Conservation (phyloP, 306 rosid species). For the Trifolium subterraneum region DNA sequence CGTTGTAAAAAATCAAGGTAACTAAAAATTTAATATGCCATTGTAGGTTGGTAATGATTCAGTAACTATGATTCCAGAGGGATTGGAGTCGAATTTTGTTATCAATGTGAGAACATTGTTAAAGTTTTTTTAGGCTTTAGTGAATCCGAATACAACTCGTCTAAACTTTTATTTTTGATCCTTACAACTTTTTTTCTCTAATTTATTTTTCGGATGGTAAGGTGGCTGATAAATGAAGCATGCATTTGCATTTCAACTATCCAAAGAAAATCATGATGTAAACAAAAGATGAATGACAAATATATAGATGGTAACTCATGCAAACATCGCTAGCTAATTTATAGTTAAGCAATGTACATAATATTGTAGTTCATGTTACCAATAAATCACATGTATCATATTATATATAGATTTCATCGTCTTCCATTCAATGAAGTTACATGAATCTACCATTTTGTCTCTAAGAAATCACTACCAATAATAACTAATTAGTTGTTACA, state of each 20-base stretch:
- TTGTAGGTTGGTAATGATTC: no score
- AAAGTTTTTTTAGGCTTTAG: not conserved
- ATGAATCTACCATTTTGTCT: not conserved
- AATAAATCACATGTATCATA: not conserved
- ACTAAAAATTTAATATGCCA: no score
- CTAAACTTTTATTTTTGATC: no score
- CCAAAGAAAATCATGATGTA: no score
- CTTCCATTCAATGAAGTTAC: slow-evolving; percentile 8
- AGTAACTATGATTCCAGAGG: no score
- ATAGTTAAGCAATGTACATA: slow-evolving; percentile 29
- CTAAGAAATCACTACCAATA: no score
- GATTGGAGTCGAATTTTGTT: no score
- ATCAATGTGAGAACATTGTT: no score
- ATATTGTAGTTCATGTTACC: slow-evolving; percentile 7
- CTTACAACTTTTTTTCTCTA: no score
- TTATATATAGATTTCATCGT: not conserved
- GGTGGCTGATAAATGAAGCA: slow-evolving; percentile 37
- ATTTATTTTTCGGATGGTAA: slow-evolving; percentile 1
- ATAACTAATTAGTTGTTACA: no score
- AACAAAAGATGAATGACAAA: no score
- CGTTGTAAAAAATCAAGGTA: no score
- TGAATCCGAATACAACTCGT: not conserved
- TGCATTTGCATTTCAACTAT: slow-evolving; percentile 28
- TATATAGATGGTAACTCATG: slow-evolving; percentile 58
- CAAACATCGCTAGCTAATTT: slow-evolving; percentile 39